A percentile compares a stretch with the other conserved stretches of the same genome.
phyloP scores from a whole-genome alignment of 2,329 filamentous ascomycete species.

The Pseudogymnoascus sp. region DNA sequence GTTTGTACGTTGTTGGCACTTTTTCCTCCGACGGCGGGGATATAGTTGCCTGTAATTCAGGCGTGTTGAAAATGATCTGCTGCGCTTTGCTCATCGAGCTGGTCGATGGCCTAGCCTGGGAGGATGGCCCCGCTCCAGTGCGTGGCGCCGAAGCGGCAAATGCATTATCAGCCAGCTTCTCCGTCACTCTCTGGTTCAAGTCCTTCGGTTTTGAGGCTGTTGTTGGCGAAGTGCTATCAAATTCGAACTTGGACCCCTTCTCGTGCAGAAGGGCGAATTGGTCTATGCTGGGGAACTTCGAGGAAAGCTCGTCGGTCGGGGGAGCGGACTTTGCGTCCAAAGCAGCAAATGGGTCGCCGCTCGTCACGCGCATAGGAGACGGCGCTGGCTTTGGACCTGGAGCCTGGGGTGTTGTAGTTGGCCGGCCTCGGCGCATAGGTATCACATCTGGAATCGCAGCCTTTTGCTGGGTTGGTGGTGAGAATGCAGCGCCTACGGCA shows the following conservation, averaged over 20 bases:
- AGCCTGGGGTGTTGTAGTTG: conserved; percentile 43
- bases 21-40: conserved; percentile 33
- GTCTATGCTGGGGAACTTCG: conserved; percentile 81
- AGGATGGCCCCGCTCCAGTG: conserved; percentile 9
- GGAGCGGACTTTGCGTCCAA: conserved; percentile 61
- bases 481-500: conserved; percentile 71
- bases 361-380: conserved; percentile 61
- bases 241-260: conserved; percentile 74
- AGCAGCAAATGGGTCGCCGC: conserved; percentile 81
- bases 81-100: conserved; percentile 51
- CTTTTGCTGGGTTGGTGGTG: conserved; percentile 63
- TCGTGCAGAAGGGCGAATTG: conserved; percentile 89
- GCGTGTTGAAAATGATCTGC: conserved; percentile 54
- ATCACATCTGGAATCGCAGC: conserved; percentile 78
- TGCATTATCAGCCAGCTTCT: conserved; percentile 75
- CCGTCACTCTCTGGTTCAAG: conserved; percentile 59
- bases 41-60: conserved; percentile 44
- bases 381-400: conserved; percentile 48
- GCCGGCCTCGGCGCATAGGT: conserved; percentile 85
- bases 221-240: conserved; percentile 50
- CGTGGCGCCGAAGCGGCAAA: conserved; percentile 47
- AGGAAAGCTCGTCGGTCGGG: conserved; percentile 70
- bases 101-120: conserved; percentile 18
- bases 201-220: conserved; percentile 42
- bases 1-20: conserved; percentile 17